phyloP scores from a whole-genome alignment of 1,284 basidiomycete genomes.

The Pyrrhoderma lamaoense region DNA sequence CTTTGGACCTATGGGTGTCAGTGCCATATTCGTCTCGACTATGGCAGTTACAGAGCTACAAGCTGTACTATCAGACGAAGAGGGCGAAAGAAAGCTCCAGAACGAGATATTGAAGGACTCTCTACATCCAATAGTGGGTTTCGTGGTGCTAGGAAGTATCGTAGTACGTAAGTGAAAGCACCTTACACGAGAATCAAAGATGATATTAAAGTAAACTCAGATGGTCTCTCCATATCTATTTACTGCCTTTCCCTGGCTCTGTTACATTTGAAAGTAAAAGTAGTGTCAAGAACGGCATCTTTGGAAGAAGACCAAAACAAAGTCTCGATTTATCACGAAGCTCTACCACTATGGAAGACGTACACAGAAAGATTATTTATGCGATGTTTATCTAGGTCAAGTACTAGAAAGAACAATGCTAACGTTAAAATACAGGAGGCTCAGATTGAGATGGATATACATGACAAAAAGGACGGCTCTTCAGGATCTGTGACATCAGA shows the following conservation, averaged over 20 bases:
- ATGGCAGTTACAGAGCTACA: conserved; percentile 41
- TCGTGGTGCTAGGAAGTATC: conserved; percentile 80
- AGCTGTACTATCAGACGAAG: conserved; percentile 47
- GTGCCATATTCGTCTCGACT: conserved; percentile 81
- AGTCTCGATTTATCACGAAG: too few species aligned
- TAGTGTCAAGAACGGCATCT: background rate
- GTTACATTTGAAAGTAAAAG: background rate
- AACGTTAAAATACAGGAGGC: too few species aligned
- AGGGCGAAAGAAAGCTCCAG: conserved; percentile 52
- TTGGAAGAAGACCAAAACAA: too few species aligned
- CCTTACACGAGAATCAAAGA: background rate
- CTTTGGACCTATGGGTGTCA: conserved; percentile 72
- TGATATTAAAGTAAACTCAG: conserved; percentile 29
- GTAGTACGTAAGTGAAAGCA: conserved; percentile 17
- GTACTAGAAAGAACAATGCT: too few species aligned
- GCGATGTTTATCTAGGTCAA: too few species aligned
- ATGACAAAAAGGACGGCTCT: too few species aligned
- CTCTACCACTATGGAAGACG: too few species aligned
- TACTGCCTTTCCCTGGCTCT: conserved; percentile 59
- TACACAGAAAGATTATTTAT: too few species aligned
- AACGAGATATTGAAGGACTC: conserved; percentile 62
- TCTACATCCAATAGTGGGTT: conserved; percentile 76
- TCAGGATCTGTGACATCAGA: too few species aligned
- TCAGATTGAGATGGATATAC: too few species aligned
- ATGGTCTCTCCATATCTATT: conserved; percentile 85